Evolutionary conservation across 805 yeast species (phyloP).

Genomic region (Sungouiozyma intestinalis): DNA sequence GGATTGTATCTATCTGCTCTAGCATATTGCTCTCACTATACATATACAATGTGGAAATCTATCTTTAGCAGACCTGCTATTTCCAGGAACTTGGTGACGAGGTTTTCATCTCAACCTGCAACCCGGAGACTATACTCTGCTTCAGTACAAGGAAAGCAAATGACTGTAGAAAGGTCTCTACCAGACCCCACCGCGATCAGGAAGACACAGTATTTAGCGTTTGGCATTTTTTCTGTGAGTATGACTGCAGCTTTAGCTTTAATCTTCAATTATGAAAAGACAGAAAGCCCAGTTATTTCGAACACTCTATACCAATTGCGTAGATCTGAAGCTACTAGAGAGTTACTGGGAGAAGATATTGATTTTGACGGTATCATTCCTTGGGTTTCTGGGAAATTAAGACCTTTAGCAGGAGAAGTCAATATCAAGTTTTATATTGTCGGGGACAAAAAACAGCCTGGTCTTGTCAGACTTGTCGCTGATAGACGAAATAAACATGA

Average conservation of each 20-base stretch:
- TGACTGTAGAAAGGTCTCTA: conserved; percentile 65
- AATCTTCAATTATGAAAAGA: conserved; percentile 88
- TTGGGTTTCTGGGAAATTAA: conserved; percentile 80
- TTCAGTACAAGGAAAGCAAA: conserved; percentile 27
- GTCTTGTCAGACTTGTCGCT: conserved; percentile 57
- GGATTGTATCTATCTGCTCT: too few species aligned
- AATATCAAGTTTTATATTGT: conserved; percentile 60
- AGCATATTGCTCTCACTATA: not conserved
- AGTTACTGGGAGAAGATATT: conserved; percentile 62
- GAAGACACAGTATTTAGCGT: conserved; percentile 42
- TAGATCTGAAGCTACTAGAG: conserved; percentile 55
- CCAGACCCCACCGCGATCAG: conserved; percentile 67
- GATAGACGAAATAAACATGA: conserved; percentile 48
- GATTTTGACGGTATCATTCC: conserved; percentile 62
- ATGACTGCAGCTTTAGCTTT: conserved; percentile 49
- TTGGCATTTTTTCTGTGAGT: conserved; percentile 42
- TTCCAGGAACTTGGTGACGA: not conserved
- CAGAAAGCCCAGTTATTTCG: conserved; percentile 77
- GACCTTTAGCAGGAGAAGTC: conserved; percentile 73
- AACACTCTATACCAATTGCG: conserved; percentile 81
- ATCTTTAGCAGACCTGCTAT: too few species aligned
- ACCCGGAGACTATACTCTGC: not conserved
- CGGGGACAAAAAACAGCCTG: conserved; percentile 51
- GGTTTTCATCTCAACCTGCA: not conserved
- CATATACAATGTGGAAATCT: not conserved